These are phyloP conservation scores for Hemerocallis citrina DNA, from an alignment of 106 monocot genomes.

Conservation along the genomic window DNA sequence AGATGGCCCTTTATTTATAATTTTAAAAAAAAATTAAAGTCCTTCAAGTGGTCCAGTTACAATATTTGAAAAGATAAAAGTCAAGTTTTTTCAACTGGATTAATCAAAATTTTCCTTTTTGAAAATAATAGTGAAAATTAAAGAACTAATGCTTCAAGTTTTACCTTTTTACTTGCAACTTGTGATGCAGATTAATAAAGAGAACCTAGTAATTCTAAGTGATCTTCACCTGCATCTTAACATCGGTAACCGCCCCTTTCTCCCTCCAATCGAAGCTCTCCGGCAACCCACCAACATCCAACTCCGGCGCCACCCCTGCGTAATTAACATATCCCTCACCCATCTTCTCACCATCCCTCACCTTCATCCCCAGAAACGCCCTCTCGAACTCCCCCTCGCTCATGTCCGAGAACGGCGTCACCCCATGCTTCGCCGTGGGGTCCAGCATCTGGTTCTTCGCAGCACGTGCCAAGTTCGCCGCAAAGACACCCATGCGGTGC, in stretches of 20 bases:
- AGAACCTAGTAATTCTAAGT: no score
- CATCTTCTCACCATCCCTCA: background rate
- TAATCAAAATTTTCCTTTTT: no score
- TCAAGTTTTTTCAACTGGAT: no score
- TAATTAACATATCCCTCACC: background rate
- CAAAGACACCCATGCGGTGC: constrained; percentile 53
- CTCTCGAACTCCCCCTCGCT: constrained; percentile 76
- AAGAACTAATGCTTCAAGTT: no score
- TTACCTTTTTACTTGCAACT: no score
- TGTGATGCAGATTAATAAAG: no score
- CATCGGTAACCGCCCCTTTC: constrained; percentile 71
- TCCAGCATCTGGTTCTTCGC: constrained; percentile 77
- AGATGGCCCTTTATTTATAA: no score
- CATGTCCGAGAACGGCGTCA: constrained; percentile 82
- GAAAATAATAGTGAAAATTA: no score
- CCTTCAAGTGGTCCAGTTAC: no score
- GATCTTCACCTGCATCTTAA: constrained; percentile 60
- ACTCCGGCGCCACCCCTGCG: background rate
- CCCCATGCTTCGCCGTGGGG: constrained; percentile 67
- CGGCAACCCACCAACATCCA: constrained; percentile 31
- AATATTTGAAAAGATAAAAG: no score
- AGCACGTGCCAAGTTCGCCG: constrained; percentile 48
- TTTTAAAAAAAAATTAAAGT: background rate
- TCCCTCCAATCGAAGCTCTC: constrained; percentile 81
- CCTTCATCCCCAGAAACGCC: constrained; percentile 32